A percentile compares a stretch with the other conserved stretches of the same genome.
Evolutionary conservation across 495 filamentous ascomycete genomes (phyloP).

Genomic region (Daldinia caldariorum): DNA sequence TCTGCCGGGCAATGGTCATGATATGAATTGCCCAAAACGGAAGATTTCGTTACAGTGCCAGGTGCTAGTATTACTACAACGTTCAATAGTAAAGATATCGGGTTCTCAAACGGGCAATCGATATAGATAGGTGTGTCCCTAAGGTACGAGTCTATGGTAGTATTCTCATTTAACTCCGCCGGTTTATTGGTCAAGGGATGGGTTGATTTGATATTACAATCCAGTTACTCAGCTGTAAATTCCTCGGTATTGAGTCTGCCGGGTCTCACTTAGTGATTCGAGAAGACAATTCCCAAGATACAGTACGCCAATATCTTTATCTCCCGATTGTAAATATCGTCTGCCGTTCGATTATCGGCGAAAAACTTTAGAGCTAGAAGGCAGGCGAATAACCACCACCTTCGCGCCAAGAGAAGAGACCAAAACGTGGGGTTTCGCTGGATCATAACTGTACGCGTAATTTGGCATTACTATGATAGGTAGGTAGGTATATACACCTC

Average conservation of each 20-base stretch:
- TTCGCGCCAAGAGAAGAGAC: not conserved
- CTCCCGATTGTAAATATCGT: not conserved
- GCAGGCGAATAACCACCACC: not conserved
- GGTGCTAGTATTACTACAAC: slow-evolving; percentile 29
- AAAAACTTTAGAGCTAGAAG: not conserved
- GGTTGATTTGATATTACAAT: not conserved
- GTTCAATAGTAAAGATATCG: slow-evolving; percentile 13
- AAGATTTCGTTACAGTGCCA: slow-evolving; percentile 6
- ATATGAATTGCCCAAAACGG: slow-evolving; percentile 23
- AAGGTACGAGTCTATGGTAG: not conserved
- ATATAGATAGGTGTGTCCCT: slow-evolving; percentile 2
- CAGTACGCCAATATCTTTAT: not conserved
- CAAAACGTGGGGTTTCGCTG: not conserved
- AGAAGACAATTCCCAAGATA: not conserved
- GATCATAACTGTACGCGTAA: not conserved
- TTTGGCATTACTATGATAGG: not conserved
- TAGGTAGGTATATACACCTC: too few relatives aligned
- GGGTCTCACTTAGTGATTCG: not conserved
- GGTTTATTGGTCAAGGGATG: not conserved
- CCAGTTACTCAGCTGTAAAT: not conserved
- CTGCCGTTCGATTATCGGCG: not conserved
- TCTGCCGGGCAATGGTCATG: slow-evolving; percentile 11
- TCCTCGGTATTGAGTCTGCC: not conserved
- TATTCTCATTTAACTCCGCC: not conserved
- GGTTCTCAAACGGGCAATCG: slow-evolving; percentile 20